Base-by-base conservation (phyloP, 192 early-diverging fungal genomes). In the Gamsiella multidivaricata region DNA sequence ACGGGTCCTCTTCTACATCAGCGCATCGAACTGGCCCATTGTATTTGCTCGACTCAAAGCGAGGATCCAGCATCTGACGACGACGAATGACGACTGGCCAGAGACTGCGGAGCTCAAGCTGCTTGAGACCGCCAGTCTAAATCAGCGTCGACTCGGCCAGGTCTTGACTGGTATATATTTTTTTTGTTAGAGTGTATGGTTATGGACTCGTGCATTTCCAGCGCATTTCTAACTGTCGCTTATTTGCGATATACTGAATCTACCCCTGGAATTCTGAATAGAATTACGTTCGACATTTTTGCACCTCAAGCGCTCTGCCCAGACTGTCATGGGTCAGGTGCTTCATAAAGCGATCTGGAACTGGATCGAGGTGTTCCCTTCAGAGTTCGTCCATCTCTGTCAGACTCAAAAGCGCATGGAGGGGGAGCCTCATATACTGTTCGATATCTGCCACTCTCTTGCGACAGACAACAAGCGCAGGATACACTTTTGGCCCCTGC, bases 291-390 rank as follows among this genome's bases (percentile, higher is more conserved):
- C 81, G 18, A 74, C 80, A 3, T 89, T 89, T 67, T 41, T 83
- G 33, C 81, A 84, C 61, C 82, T 94, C 55, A 92, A 91, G 61
- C 82, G 86, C 9, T 79, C 86, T 4, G 89, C 92, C 5, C 95
- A 96, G 58, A 85, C 91, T 17, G 81, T 90, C n/a, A 81, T 91
- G 68, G 91, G 93, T 0, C 83, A 91, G 11, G 86, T 91, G 15
- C 83, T 97, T 54, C 88, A 94, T 22, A 89, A 91, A 28, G 89
- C 88, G 6, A 94, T 98, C 63, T 97, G 95, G 96, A 91, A 91
- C 79, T 98, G 95, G 90, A 96, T 98, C 37, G 90, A 94, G 56
- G 87, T 89, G 12, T 96, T 94, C 69, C 91, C 93, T 0, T 80
- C 85, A 9, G 95, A 96, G 55, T 98, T 94, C 75, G 87, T 92